Conservation (phyloP, 129 eudicot species). For the Kitagawia praeruptora region DNA sequence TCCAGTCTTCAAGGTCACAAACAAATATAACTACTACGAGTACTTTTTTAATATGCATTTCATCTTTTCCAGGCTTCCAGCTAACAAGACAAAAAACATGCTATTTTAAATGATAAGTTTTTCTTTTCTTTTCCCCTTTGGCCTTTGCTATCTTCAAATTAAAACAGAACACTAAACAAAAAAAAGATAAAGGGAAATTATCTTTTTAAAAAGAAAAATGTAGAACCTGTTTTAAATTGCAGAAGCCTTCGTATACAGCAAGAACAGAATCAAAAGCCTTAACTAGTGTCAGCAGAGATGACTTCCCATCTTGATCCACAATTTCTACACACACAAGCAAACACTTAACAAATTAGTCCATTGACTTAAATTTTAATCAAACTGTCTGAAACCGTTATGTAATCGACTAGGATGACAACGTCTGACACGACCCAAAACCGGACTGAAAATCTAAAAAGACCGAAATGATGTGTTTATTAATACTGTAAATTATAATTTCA, state of each 20-base stretch:
- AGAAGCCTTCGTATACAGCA: constrained; percentile 94
- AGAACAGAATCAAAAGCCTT: constrained; percentile 83
- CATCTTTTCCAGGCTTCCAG: background rate
- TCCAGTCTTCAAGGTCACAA: background rate
- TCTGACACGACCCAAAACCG: background rate
- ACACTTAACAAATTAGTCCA: background rate
- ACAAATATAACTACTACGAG: no score
- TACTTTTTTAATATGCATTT: background rate
- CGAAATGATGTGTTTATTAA: background rate
- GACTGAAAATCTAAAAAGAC: background rate
- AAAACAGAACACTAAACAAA: background rate
- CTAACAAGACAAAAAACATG: background rate
- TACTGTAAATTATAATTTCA: no score
- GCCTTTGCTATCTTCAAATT: no score
- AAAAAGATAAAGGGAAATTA: background rate
- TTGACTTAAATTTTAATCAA: background rate
- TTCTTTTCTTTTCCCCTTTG: background rate
- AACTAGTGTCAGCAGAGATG: constrained; percentile 70
- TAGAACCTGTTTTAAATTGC: constrained; percentile 81
- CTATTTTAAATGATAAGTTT: background rate
- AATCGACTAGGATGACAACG: no score
- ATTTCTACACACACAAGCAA: constrained; percentile 32
- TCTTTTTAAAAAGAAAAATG: background rate
- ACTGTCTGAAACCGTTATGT: no score
- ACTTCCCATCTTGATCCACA: constrained; percentile 68